Evolutionary conservation across 2,329 filamentous ascomycete genomes (phyloP).

Genomic region (Ophiocordyceps robertsii): DNA sequence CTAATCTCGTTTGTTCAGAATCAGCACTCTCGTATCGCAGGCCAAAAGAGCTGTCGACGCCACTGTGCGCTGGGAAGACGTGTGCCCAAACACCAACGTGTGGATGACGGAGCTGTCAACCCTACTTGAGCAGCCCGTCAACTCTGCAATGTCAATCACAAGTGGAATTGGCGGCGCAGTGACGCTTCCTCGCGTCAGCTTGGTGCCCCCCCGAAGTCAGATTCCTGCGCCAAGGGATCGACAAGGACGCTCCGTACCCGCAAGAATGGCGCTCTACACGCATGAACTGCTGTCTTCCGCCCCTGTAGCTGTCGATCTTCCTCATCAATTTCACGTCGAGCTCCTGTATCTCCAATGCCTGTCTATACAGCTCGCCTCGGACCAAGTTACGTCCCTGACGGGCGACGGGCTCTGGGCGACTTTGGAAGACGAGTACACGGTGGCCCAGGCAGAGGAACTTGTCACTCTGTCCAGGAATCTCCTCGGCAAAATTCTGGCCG

Average conservation of each 20-base stretch:
- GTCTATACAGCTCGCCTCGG: slow-evolving; percentile 35
- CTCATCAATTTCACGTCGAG: slow-evolving; percentile 30
- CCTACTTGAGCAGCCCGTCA: slow-evolving; percentile 38
- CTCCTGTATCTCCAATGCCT: slow-evolving; percentile 37
- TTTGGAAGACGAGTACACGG: slow-evolving; percentile 19
- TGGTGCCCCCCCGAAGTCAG: slow-evolving; percentile 8
- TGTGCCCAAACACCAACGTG: slow-evolving; percentile 49
- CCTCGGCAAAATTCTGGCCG: slow-evolving; percentile 19
- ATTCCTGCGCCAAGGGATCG: slow-evolving; percentile 40
- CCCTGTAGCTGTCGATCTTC: slow-evolving; percentile 23
- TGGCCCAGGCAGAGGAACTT: slow-evolving; percentile 28
- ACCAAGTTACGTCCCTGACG: slow-evolving; percentile 35
- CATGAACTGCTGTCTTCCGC: slow-evolving; percentile 38
- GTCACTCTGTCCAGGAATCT: slow-evolving; percentile 25
- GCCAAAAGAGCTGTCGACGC: slow-evolving; percentile 19
- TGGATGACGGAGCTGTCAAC: slow-evolving; percentile 53
- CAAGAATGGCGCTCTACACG: slow-evolving; percentile 63
- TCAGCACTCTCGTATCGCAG: slow-evolving; percentile 39
- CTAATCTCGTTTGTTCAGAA: slow-evolving; percentile 14
- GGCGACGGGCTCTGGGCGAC: slow-evolving; percentile 32
- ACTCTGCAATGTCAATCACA: slow-evolving; percentile 57
- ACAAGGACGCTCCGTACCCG: slow-evolving; percentile 56
- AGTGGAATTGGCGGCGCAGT: slow-evolving; percentile 59
- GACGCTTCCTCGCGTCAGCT: slow-evolving; percentile 33
- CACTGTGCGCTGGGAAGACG: slow-evolving; percentile 19